Evolutionary conservation across 176 grass and related monocot species (phyloP), one percentile per base, ranked within the genome.

Genomic region (Triticum urartu): DNA sequence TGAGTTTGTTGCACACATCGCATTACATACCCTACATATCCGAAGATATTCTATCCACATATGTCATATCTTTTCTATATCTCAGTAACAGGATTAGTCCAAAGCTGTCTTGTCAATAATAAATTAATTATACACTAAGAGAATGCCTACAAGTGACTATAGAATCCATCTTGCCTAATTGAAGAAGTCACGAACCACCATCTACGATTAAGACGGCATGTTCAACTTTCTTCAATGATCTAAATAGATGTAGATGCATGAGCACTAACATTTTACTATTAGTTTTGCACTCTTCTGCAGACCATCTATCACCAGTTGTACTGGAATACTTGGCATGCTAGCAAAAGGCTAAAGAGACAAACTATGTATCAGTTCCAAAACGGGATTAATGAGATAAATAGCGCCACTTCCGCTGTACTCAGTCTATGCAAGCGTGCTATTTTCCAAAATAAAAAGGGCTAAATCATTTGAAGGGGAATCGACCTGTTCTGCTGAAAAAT

Each of bases 401-500:
- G 34, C 10, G 20, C 39, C 40, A 34, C 20, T 77, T 76, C 4
- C 0, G 7, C 25, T 64, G 9, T 24, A 25, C 18, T 45, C 1
- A 45, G 17, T 12, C 10, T 84, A 45, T n/a, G 25, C 1, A 45
- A 54, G 50, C 32, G 6, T n/a, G 48, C 45, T 59, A 79, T 38
- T 59, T 45, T 18, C 18, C 20, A 70, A 36, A 58, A n/a, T 54
- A 2, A 64, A 80, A 76, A 81, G n/a, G 11, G 39, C 9, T 0
- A 76, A 68, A 76, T 35, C 11, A 5, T 7, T 14, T 20, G 30
- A 32, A 80, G 24, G 64, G 50, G 25, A 63, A 77, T 45, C 39
- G 62, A 8, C 12, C 82, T 64, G n/a, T 45, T 83, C 26, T 70
- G 67, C 66, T 88, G 13, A 64, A 69, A 75, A 85, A 47, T 13